Conservation (phyloP, 768 basidiomycete species). For the Boletellus emodensis region DNA sequence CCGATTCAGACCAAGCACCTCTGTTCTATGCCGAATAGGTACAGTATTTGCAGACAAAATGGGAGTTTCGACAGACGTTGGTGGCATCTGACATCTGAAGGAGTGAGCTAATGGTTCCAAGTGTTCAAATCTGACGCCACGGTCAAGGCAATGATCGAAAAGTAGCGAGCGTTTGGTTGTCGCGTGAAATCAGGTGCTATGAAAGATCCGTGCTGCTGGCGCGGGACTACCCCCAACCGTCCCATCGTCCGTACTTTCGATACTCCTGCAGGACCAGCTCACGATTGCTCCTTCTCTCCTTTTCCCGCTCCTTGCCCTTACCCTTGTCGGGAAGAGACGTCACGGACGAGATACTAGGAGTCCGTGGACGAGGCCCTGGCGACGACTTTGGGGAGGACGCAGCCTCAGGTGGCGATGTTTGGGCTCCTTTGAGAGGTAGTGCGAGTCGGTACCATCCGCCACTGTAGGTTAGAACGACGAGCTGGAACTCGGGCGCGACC, state of each 20-base stretch:
- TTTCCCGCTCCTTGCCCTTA: slow-evolving; percentile 55
- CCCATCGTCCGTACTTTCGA: slow-evolving; percentile 81
- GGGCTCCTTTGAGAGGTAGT: slow-evolving; percentile 41
- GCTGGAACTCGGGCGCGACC: slow-evolving; percentile 55
- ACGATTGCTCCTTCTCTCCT: slow-evolving; percentile 52
- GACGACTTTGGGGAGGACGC: slow-evolving; percentile 45
- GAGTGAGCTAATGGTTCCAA: not conserved
- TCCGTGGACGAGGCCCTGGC: slow-evolving; percentile 40
- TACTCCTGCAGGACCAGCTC: slow-evolving; percentile 74
- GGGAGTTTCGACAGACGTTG: slow-evolving; percentile 27
- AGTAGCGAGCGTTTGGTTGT: too few relatives aligned
- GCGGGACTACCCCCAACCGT: slow-evolving; percentile 65
- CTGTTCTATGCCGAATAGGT: slow-evolving; percentile 51
- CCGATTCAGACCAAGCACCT: slow-evolving; percentile 31
- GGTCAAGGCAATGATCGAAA: too few relatives aligned
- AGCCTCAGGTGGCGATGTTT: slow-evolving; percentile 18
- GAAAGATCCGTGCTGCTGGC: too few relatives aligned
- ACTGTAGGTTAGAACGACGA: slow-evolving; percentile 80
- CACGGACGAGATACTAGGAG: slow-evolving; percentile 54
- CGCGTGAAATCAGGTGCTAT: too few relatives aligned
- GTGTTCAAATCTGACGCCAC: too few relatives aligned
- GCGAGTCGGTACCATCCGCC: slow-evolving; percentile 92
- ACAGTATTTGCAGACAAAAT: slow-evolving; percentile 26
- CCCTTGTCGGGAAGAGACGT: slow-evolving; percentile 46
- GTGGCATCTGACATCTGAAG: slow-evolving; percentile 23